Evolutionary conservation across 768 basidiomycete species (phyloP).

Genomic region (Solioccasus polychromus): DNA sequence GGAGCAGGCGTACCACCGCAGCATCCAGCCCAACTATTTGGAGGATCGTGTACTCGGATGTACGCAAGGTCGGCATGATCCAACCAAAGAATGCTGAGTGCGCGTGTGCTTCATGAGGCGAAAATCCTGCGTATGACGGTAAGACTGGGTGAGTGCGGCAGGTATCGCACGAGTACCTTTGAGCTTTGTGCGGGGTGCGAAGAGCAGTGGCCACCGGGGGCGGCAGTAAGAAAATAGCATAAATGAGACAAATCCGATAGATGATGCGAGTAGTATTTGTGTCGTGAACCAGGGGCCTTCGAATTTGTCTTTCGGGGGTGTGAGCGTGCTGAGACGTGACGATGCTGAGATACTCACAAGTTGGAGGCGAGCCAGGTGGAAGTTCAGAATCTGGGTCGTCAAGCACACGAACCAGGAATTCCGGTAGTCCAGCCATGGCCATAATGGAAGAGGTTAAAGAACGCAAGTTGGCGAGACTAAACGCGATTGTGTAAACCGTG

Average conservation of each 20-base stretch:
- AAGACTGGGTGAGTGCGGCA: neutral
- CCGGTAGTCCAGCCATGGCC: conserved; percentile 13
- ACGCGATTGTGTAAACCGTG: neutral
- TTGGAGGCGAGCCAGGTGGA: conserved; percentile 65
- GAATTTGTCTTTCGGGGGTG: conserved; percentile 55
- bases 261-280: conserved; percentile 73
- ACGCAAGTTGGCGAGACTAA: neutral
- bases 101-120: conserved; percentile 88
- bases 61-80: conserved; percentile 89
- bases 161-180: conserved; percentile 57
- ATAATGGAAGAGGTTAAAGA: neutral
- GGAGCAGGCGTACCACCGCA: conserved; percentile 69
- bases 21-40: conserved; percentile 98
- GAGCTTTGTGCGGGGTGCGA: conserved; percentile 90
- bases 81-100: conserved; percentile 91
- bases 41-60: conserved; percentile 88
- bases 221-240: conserved; percentile 86
- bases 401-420: conserved; percentile 19
- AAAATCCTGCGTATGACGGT: conserved; percentile 62
- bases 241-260: conserved; percentile 79
- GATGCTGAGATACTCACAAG: conserved; percentile 39
- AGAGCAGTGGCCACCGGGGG: conserved; percentile 84
- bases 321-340: conserved; percentile 7
- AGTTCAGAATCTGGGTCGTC: conserved; percentile 40
- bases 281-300: conserved; percentile 96